phyloP scores from a whole-genome alignment of 1,284 basidiomycete species.

The Cryptococcus sp. region DNA sequence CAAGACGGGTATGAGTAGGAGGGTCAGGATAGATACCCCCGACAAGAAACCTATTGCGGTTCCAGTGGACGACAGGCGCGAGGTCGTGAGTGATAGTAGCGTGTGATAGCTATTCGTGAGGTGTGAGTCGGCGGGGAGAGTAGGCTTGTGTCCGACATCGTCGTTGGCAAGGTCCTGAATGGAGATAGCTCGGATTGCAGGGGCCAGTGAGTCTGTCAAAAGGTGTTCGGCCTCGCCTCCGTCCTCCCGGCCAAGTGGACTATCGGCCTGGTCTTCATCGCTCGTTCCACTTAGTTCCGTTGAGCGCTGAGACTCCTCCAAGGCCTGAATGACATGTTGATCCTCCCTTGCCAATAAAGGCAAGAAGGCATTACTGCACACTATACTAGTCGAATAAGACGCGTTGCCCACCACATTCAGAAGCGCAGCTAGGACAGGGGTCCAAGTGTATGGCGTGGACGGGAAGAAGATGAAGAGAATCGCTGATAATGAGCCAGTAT shows the following conservation, averaged over 20 bases:
- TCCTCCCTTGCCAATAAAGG: conserved; percentile 71
- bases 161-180: conserved; percentile 18
- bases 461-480: conserved; percentile 72
- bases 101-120: conserved; percentile 55
- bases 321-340: conserved; percentile 58
- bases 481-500: conserved; percentile 66
- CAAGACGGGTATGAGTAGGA: conserved; percentile 73
- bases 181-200: conserved; percentile 20
- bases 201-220: conserved; percentile 5
- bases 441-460: conserved; percentile 66
- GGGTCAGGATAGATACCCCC: conserved; percentile 69
- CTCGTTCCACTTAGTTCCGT: background rate
- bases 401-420: conserved; percentile 76
- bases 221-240: background rate
- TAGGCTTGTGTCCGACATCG: background rate
- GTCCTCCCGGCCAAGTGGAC: background rate
- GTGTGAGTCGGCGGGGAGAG: background rate
- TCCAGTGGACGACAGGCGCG: conserved; percentile 76
- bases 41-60: conserved; percentile 77
- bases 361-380: conserved; percentile 87
- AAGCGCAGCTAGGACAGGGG: conserved; percentile 61
- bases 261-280: conserved; percentile 4
- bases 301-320: background rate
- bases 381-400: conserved; percentile 76
- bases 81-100: conserved; percentile 68